phyloP scores from a whole-genome alignment of 768 basidiomycete genomes.

The Thelephora ganbajun region DNA sequence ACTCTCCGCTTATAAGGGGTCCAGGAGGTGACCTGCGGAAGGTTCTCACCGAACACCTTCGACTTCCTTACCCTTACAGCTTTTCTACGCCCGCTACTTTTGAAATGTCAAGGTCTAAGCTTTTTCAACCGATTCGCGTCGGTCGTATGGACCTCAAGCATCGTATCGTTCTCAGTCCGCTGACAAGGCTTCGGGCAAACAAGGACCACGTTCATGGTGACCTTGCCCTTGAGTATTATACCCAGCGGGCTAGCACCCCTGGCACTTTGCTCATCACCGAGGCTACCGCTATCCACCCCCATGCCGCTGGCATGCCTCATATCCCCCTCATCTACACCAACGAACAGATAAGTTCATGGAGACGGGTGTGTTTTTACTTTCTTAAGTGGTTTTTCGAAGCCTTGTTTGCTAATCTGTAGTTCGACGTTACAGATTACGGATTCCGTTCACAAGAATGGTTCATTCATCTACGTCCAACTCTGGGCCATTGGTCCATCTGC shows the following conservation, averaged over 20 bases:
- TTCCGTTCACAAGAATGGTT: slow-evolving; percentile 40
- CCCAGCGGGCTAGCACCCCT: slow-evolving; percentile 29
- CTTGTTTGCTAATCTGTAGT: no score
- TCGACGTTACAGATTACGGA: slow-evolving; percentile 30
- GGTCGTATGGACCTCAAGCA: slow-evolving; percentile 30
- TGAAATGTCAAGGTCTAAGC: slow-evolving; percentile 7
- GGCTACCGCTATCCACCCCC: slow-evolving; percentile 34
- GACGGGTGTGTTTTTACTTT: slow-evolving; percentile 18
- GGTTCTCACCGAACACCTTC: no score
- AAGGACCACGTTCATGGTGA: slow-evolving; percentile 21
- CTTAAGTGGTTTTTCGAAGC: background rate
- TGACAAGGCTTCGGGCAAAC: slow-evolving; percentile 31
- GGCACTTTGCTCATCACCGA: slow-evolving; percentile 47
- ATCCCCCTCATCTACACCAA: slow-evolving; percentile 55
- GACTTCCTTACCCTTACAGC: no score
- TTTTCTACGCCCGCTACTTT: no score
- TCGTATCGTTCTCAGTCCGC: slow-evolving; percentile 38
- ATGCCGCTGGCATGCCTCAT: slow-evolving; percentile 33
- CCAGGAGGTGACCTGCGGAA: no score
- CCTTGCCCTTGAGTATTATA: slow-evolving; percentile 31
- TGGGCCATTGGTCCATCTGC: slow-evolving; percentile 42
- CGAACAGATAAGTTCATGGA: slow-evolving; percentile 42
- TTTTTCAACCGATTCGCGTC: slow-evolving; percentile 34
- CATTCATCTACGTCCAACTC: slow-evolving; percentile 39
- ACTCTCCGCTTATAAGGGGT: no score